These are phyloP conservation scores for Forsythia suspensa DNA, from an alignment of 257 asterid species.

Conservation along the genomic window DNA sequence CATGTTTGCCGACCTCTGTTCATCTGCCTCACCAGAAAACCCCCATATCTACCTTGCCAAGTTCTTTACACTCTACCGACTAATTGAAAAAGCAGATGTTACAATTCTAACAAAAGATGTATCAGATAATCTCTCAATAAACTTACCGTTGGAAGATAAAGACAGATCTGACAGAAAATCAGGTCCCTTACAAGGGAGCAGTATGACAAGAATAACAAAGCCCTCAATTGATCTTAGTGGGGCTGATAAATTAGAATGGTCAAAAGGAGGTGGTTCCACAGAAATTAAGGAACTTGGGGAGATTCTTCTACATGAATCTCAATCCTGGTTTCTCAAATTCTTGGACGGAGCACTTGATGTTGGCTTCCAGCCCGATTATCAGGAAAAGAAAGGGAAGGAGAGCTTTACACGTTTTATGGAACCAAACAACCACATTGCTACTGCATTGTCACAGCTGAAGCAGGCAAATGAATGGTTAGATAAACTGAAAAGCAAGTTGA, in stretches of 20 bases:
- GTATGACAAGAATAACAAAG: constrained; percentile 25
- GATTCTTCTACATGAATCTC: constrained; percentile 46
- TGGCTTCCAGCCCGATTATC: constrained; percentile 45
- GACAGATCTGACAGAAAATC: constrained; percentile 42
- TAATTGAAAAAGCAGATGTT: constrained; percentile 54
- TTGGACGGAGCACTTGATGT: constrained; percentile 63
- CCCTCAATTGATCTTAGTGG: constrained; percentile 32
- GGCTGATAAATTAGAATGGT: constrained; percentile 73
- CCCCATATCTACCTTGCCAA: constrained; percentile 65
- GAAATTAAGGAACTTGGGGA: constrained; percentile 50
- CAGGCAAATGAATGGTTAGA: constrained; percentile 83
- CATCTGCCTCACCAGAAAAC: constrained; percentile 69
- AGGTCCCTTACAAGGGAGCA: constrained; percentile 25
- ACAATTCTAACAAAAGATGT: constrained; percentile 35
- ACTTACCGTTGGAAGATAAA: constrained; percentile 41
- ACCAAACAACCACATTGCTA: constrained; percentile 61
- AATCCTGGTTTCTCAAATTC: constrained; percentile 75
- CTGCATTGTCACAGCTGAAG: constrained; percentile 70
- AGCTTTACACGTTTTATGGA: constrained; percentile 31
- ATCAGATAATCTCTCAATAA: constrained; percentile 28
- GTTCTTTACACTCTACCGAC: constrained; percentile 70
- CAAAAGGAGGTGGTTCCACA: constrained; percentile 49
- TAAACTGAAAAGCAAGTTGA: constrained; percentile 35
- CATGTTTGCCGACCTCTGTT: constrained; percentile 66
- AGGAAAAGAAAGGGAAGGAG: constrained; percentile 50